Conservation (phyloP, 805 yeast species). For the Trichomonascus vanleenenianus region DNA sequence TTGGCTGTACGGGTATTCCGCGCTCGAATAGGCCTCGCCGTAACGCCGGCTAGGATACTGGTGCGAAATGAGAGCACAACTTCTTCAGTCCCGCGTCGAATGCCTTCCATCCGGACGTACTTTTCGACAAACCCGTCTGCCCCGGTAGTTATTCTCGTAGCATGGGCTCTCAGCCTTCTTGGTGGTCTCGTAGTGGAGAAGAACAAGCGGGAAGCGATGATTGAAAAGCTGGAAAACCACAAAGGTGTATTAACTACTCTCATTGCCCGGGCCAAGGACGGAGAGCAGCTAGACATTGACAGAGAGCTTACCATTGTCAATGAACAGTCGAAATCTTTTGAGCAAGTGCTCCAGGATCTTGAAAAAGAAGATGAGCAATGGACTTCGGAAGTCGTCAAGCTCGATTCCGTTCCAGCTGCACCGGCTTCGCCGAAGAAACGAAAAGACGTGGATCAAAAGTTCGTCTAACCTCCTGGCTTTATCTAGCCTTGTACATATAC, state of each 20-base stretch:
- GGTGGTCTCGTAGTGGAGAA: constrained; percentile 39
- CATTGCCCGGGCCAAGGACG: constrained; percentile 30
- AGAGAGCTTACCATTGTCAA: constrained; percentile 35
- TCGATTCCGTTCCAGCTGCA: no score
- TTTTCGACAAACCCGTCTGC: constrained; percentile 21
- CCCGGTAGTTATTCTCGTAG: constrained; percentile 35
- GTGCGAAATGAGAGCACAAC: not conserved
- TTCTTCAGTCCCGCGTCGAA: constrained; percentile 2
- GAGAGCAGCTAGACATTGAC: constrained; percentile 37
- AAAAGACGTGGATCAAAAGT: no score
- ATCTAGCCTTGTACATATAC: no score
- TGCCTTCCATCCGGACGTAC: constrained; percentile 2
- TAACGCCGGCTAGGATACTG: no score
- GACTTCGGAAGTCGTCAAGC: constrained; percentile 3
- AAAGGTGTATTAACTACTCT: constrained; percentile 32
- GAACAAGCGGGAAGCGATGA: constrained; percentile 34
- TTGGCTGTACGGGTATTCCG: no score
- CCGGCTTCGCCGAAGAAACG: no score
- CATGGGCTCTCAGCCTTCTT: constrained; percentile 41
- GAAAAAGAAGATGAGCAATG: constrained; percentile 21
- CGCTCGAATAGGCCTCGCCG: no score
- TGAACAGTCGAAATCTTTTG: constrained; percentile 18
- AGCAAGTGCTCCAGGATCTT: constrained; percentile 22
- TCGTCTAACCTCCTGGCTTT: no score
- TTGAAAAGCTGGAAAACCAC: constrained; percentile 32